Evolutionary conservation across 768 basidiomycete genomes (phyloP).

Genomic region (Psilocybe cubensis): DNA sequence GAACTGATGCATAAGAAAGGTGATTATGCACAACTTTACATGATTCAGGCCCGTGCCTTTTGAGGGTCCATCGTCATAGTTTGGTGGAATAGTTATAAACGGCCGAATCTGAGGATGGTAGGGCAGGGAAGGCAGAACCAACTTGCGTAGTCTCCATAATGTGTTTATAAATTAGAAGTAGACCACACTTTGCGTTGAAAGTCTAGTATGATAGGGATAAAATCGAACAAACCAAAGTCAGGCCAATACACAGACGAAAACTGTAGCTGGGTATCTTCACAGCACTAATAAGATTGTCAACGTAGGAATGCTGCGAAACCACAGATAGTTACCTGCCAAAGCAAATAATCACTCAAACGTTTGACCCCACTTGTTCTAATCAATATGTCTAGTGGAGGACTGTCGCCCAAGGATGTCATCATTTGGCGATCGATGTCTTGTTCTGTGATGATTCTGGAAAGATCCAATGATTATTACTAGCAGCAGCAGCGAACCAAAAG

Average conservation of each 20-base stretch:
- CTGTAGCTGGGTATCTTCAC: conserved; percentile 84
- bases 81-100: too few species aligned
- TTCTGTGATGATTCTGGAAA: conserved; percentile 54
- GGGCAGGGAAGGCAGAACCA: too few species aligned
- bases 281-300: conserved; percentile 50
- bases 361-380: conserved; percentile 92
- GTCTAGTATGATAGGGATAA: conserved; percentile 85
- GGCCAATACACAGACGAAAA: conserved; percentile 91
- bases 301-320: not conserved
- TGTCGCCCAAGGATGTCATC: conserved; percentile 64
- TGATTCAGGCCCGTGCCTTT: conserved; percentile 41
- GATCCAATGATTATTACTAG: not conserved
- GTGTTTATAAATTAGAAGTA: too few species aligned
- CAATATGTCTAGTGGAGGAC: conserved; percentile 87
- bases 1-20: conserved; percentile 40
- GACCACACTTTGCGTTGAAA: conserved; percentile 82
- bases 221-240: conserved; percentile 84
- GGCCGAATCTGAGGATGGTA: too few species aligned
- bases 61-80: not conserved
- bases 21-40: conserved; percentile 44
- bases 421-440: conserved; percentile 68
- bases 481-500: not conserved
- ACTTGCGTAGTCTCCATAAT: too few species aligned
- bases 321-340: conserved; percentile 83
- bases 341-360: conserved; percentile 85